Conservation (phyloP, 1,284 basidiomycete genomes). For the Trichosporon inkin region DNA sequence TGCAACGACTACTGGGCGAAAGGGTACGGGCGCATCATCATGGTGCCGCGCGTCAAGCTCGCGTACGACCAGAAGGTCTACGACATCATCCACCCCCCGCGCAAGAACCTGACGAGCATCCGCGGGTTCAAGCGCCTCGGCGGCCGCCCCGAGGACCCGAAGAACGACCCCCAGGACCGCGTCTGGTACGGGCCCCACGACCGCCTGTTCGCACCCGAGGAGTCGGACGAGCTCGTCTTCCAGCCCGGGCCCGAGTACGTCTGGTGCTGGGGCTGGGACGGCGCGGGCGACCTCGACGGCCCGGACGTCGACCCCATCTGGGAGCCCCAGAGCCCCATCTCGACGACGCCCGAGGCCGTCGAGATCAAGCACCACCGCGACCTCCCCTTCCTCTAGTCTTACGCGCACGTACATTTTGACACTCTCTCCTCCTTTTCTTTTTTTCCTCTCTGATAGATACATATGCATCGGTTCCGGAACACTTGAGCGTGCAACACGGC, state of each 20-base stretch:
- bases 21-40: conserved; percentile 89
- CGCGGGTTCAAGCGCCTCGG: conserved; percentile 84
- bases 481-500: not conserved
- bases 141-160: conserved; percentile 86
- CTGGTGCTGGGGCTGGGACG: conserved; percentile 99
- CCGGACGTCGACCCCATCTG: conserved; percentile 90
- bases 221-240: conserved; percentile 70
- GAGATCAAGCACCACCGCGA: conserved; percentile 68
- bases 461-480: conserved; percentile 4
- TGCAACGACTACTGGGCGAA: conserved; percentile 87
- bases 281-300: conserved; percentile 89
- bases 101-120: conserved; percentile 87
- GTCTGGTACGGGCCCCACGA: conserved; percentile 93
- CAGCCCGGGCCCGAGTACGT: conserved; percentile 77
- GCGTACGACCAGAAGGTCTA: conserved; percentile 91
- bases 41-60: conserved; percentile 91
- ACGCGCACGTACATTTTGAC: not conserved
- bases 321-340: conserved; percentile 73
- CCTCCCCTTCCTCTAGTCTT: conserved; percentile 25
- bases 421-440: too few relatives aligned
- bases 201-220: conserved; percentile 80
- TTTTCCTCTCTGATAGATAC: conserved; percentile 1
- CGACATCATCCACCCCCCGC: conserved; percentile 82
- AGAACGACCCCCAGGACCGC: conserved; percentile 88
- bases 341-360: conserved; percentile 61